These are phyloP conservation scores for Phytopythium kandeliae DNA, from an alignment of 352 stramenopile genomes.

Conservation along the genomic window DNA sequence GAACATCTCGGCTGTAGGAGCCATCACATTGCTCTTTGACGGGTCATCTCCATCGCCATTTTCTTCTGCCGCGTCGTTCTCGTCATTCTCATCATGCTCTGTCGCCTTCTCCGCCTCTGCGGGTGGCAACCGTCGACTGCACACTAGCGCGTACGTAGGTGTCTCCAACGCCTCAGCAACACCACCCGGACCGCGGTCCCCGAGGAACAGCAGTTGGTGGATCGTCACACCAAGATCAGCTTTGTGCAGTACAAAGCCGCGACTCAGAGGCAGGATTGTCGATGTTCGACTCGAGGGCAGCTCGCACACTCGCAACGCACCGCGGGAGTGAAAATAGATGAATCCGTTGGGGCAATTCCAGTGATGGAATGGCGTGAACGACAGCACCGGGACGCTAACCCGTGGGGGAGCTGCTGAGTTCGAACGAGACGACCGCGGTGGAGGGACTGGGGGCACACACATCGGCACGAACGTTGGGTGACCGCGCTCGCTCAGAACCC, in stretches of 20 bases:
- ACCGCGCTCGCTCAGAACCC: conserved; percentile 69
- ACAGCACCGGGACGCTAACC: conserved; percentile 76
- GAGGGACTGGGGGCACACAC: conserved; percentile 33
- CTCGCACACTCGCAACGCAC: conserved; percentile 74
- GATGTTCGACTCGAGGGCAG: conserved; percentile 68
- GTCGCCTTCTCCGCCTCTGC: conserved; percentile 55
- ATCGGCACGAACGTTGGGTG: conserved; percentile 67
- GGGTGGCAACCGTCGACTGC: conserved; percentile 45
- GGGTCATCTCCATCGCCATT: conserved; percentile 40
- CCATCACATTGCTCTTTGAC: conserved; percentile 65
- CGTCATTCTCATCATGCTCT: conserved; percentile 20
- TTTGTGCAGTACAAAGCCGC: conserved; percentile 79
- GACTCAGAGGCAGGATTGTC: conserved; percentile 58
- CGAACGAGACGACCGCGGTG: conserved; percentile 8
- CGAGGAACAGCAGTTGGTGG: conserved; percentile 80
- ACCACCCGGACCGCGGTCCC: conserved; percentile 64
- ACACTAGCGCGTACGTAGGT: conserved; percentile 78
- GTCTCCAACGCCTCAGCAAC: conserved; percentile 72
- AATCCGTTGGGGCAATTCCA: conserved; percentile 87
- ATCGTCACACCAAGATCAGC: conserved; percentile 64
- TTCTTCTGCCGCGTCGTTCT: conserved; percentile 42
- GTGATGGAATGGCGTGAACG: conserved; percentile 84
- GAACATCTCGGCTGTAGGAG: conserved; percentile 75
- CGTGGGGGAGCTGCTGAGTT: conserved; percentile 16
- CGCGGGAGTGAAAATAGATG: conserved; percentile 85